Base-by-base conservation (phyloP, 129 eudicot species). In the Lactuca sativa region DNA sequence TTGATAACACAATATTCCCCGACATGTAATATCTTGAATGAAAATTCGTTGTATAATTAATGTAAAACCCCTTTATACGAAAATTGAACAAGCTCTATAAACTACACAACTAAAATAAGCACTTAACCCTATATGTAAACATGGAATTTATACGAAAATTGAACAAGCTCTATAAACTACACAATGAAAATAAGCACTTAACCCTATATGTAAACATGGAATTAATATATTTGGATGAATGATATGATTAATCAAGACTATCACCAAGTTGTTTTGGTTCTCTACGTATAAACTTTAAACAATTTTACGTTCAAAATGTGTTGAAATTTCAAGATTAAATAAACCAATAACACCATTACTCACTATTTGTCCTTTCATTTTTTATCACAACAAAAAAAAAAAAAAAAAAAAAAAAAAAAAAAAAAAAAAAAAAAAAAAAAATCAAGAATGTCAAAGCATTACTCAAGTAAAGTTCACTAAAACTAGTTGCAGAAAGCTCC, bases 401-500 rank as follows among this genome's bases (percentile, higher is more conserved):
- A n/a, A n/a, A n/a, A n/a, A n/a, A n/a, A n/a, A n/a, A n/a, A n/a
- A n/a, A n/a, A n/a, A n/a, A n/a, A n/a, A n/a, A n/a, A n/a, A n/a
- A n/a, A n/a, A n/a, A n/a, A n/a, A n/a, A n/a, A n/a, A n/a, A n/a
- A n/a, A n/a, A n/a, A n/a, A n/a, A n/a, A n/a, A n/a, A n/a, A n/a
- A n/a, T n/a, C 38, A 36, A 36, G 2, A 36, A 36, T 4, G 38
- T 36, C 52, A 47, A 43, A 43, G 21, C 18, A 32, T 61, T 4
- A 9, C n/a, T 9, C 36, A 58, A 7, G 17, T 53, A 62, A 37
- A 15, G n/a, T 62, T 62, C 67, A 56, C 13, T 11, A 55, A 69
- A 55, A 60, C 66, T 57, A 71, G 18, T 44, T 47, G 30, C 10
- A 61, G 33, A 59, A 58, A 71, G 18, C 34, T 70, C 47, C 1